Percentiles rank a stretch among this genome's conserved stretches.
phyloP scores from a whole-genome alignment of 306 rosid genomes.

The Alnus glutinosa region DNA sequence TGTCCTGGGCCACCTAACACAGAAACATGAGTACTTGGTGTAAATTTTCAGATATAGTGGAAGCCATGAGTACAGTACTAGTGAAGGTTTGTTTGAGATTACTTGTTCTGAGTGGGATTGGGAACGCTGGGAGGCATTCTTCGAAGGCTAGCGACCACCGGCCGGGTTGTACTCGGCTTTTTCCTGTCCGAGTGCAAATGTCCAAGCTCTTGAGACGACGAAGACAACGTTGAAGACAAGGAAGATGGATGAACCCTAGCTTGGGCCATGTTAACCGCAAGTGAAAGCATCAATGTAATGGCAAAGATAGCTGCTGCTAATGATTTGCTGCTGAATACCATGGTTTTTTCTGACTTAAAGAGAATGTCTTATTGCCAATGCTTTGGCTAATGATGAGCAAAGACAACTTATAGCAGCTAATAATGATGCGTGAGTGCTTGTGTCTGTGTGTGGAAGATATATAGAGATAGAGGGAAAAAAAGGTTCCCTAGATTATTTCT shows the following conservation, averaged over 20 bases:
- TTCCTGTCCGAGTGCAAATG: constrained; percentile 13
- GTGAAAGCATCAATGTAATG: constrained; percentile 48
- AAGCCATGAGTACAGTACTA: constrained; percentile 24
- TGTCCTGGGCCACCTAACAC: constrained; percentile 39
- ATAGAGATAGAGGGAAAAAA: not conserved
- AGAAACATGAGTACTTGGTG: constrained; percentile 18
- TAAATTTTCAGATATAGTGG: constrained; percentile 23
- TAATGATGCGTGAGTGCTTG: no score
- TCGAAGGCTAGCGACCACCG: constrained; percentile 53
- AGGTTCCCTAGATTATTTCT: constrained; percentile 1
- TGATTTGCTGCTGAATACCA: constrained; percentile 51
- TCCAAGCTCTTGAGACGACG: constrained; percentile 30
- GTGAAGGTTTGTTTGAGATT: constrained; percentile 17
- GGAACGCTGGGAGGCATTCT: constrained; percentile 75
- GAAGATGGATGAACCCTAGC: constrained; percentile 49
- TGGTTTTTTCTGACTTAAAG: constrained; percentile 45
- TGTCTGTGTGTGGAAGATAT: no score
- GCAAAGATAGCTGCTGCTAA: constrained; percentile 41
- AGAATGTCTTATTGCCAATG: constrained; percentile 41
- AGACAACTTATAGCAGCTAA: no score
- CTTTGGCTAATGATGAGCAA: not conserved
- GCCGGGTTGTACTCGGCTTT: constrained; percentile 30
- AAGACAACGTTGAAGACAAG: constrained; percentile 14
- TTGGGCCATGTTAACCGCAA: constrained; percentile 29
- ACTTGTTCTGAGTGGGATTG: constrained; percentile 89